Conservation (phyloP, 805 yeast genomes). For the Pichia ethanolica region DNA sequence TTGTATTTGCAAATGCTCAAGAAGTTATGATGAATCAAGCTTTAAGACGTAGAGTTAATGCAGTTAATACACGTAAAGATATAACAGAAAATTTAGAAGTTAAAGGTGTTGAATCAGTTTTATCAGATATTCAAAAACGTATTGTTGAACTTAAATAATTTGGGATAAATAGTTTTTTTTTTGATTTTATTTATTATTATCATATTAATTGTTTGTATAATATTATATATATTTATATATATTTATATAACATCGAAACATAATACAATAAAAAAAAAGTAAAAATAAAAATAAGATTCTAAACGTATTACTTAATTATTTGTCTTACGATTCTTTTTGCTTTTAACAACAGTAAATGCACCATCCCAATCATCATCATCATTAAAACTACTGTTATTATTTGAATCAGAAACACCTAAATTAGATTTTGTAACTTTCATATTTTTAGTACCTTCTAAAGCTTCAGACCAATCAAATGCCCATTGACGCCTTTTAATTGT, state of each 20-base stretch:
- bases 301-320: no score
- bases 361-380: conserved; percentile 44
- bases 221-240: not conserved
- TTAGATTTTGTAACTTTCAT: not conserved
- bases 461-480: conserved; percentile 65
- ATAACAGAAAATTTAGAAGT: conserved; percentile 27
- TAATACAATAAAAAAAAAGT: not conserved
- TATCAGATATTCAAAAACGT: conserved; percentile 11
- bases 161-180: no score
- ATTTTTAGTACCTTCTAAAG: conserved; percentile 25
- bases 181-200: no score
- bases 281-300: no score
- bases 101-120: conserved; percentile 17
- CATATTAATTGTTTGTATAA: no score
- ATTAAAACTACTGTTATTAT: conserved; percentile 11
- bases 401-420: not conserved
- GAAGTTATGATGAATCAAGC: conserved; percentile 93
- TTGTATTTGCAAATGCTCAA: conserved; percentile 69
- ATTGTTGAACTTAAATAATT: conserved; percentile 9
- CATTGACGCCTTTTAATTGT: conserved; percentile 35
- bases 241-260: not conserved
- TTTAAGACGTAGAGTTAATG: conserved; percentile 60
- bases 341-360: conserved; percentile 39
- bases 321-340: not conserved
- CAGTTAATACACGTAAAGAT: conserved; percentile 38